phyloP scores from a whole-genome alignment of 192 early-diverging fungal species.

The Coemansia sp. region DNA sequence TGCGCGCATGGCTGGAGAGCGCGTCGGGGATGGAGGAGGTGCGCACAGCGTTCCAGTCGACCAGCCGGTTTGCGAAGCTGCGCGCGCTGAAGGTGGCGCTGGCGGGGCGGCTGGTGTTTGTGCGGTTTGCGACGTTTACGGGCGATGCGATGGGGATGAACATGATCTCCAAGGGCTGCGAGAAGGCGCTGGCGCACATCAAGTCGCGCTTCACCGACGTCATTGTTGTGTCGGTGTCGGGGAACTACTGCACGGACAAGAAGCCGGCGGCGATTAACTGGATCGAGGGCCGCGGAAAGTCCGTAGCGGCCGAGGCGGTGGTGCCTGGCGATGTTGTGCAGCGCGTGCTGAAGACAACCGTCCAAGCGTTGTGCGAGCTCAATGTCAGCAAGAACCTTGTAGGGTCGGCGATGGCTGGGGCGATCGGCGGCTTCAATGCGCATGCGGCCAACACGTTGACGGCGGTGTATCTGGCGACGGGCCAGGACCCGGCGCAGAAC shows the following conservation, averaged over 20 bases:
- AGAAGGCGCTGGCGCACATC: constrained; percentile 72
- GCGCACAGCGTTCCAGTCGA: constrained; percentile 80
- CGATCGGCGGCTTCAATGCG: constrained; percentile 89
- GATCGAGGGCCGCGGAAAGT: constrained; percentile 96
- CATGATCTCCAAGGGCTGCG: constrained; percentile 96
- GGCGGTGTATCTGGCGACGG: constrained; percentile 86
- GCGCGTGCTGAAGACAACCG: constrained; percentile 85
- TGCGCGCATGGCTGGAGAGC: constrained; percentile 75
- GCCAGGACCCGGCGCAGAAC: constrained; percentile 95
- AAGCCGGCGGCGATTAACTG: constrained; percentile 96
- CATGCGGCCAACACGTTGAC: constrained; percentile 94
- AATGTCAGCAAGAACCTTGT: constrained; percentile 90
- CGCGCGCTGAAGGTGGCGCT: constrained; percentile 78
- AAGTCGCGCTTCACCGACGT: constrained; percentile 67
- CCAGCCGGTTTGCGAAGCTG: constrained; percentile 85
- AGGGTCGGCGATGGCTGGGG: constrained; percentile 92
- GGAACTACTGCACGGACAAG: constrained; percentile 97
- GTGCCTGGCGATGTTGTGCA: constrained; percentile 78
- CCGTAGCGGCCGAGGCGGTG: constrained; percentile 81
- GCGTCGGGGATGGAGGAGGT: constrained; percentile 60
- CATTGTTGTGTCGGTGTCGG: constrained; percentile 78
- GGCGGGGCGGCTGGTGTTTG: constrained; percentile 79
- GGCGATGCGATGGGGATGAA: constrained; percentile 99
- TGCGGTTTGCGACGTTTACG: constrained; percentile 87
- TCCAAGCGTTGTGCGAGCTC: constrained; percentile 70